Base-by-base conservation (phyloP, 192 early-diverging fungal species). In the Dissophora ornata region DNA sequence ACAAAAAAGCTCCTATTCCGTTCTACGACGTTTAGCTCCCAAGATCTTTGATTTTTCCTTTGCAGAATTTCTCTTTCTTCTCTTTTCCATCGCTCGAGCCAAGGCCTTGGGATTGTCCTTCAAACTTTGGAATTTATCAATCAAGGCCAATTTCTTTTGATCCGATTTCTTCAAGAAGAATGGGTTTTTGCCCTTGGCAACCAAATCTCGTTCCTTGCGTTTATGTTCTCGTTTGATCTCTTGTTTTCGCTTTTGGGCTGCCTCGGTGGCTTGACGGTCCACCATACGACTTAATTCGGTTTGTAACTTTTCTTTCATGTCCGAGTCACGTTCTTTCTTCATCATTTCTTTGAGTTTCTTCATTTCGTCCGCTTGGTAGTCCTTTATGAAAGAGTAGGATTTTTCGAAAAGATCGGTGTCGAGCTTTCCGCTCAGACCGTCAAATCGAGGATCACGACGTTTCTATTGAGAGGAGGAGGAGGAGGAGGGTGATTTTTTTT, bases 401-500 rank as follows among this genome's bases (percentile, higher is more conserved):
- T 93, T 92, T 68, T 95, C 88, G 78, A 95, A 99, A 48, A 99
- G 73, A 32, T 94, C 96, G 36, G 93, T 89, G 80, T 99, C 98
- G 49, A 95, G 85, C 56, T 93, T 88, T 10, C 97, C 97, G 0
- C 93, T 91, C 19, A 96, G 63, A 42, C 85, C 86, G 77, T 97
- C 96, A 69, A 99, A 99, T 50, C 97, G 84, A 48, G 97, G 97
- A 83, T 99, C 97, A 40, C 96, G 90, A 10, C 85, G 80, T 88
- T 90, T 92, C 88, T 88, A 69, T 44, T n/a, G 34, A 32, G 12
- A 12, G 12, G 12, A 25, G 1, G 5, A n/a, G 9, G 36, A 38
- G 12, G 12, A 38, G 36, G n/a, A n/a, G n/a, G n/a, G n/a, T n/a
- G n/a, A n/a, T n/a, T n/a, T n/a, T n/a, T n/a, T n/a, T n/a, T n/a